These are phyloP conservation scores for Aspergillus tamarii DNA, from an alignment of 2,329 filamentous ascomycete species.

Conservation along the genomic window DNA sequence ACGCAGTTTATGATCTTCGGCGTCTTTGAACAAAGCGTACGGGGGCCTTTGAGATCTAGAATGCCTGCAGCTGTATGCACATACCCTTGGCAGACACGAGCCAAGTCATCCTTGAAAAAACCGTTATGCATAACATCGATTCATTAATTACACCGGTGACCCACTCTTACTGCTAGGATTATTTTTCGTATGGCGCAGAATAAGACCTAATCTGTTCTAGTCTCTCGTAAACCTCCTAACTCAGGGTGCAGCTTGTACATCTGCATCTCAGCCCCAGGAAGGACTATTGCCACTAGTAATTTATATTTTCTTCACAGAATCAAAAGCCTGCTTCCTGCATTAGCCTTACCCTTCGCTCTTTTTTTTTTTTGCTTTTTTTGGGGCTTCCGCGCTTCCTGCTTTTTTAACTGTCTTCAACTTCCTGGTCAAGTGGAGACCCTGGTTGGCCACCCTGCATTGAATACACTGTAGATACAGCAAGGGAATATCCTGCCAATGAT, in stretches of 20 bases:
- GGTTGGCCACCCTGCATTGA: background rate
- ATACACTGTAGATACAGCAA: background rate
- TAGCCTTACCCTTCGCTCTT: background rate
- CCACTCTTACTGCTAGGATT: background rate
- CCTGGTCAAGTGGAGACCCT: background rate
- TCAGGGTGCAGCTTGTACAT: background rate
- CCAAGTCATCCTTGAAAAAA: background rate
- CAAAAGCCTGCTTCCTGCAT: background rate
- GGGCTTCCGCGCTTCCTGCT: no score
- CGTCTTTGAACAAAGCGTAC: background rate
- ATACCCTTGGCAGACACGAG: background rate
- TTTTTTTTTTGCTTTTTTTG: background rate
- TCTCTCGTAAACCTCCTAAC: background rate
- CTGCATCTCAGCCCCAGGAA: background rate
- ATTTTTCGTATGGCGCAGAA: background rate
- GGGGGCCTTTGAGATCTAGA: no score
- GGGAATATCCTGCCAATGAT: background rate
- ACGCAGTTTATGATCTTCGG: background rate
- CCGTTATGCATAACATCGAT: background rate
- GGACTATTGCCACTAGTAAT: background rate
- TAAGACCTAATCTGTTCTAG: background rate
- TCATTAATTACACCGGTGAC: background rate
- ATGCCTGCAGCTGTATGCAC: background rate
- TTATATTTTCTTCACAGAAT: background rate
- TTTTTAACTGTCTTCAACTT: background rate